Evolutionary conservation across 768 basidiomycete species (phyloP), one percentile per base, ranked within the genome.

Genomic region (Mrakia gelida): DNA sequence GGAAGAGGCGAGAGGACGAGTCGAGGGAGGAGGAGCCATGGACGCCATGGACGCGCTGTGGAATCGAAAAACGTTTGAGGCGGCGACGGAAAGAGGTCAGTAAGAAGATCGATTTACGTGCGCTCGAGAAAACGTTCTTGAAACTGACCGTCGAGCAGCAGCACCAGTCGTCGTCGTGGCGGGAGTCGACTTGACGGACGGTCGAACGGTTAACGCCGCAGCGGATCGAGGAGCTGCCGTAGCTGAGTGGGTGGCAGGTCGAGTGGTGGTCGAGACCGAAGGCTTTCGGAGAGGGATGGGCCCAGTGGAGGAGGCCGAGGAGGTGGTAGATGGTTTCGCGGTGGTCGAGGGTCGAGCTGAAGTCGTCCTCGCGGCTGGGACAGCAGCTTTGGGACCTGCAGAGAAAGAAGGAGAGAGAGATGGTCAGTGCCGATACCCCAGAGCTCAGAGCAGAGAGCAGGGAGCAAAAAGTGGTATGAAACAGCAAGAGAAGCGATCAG

Each of bases 231-330:
- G 28, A 21, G 32, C 63, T 8, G n/a, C 28, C 16, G 26, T 5
- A n/a, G 59, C 26, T 10, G 26, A 26, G 26, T 59, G 59, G 28
- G 62, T 52, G 18, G 61, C 65, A 23, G 65, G 49, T 11, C 75
- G 75, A 67, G 63, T 70, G 16, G 41, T 70, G 61, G 73, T 63
- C 0, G 75, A 45, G 18, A 54, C 75, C 3, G 65, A 10, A 8
- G 75, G 45, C 75, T 75, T 75, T 32, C 75, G 75, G 6, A 32
- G 10, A 26, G 65, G 59, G 28, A 59, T 59, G n/a, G 59, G 59
- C 6, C 59, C 65, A 7, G 75, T 15, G 21, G 45, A 43, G 16
- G 73, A 75, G 62, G 75, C n/a, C n/a, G n/a, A 67, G 28, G 63
- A 18, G 13, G n/a, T 28, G n/a, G 74, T 52, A 9, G 71, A 18